phyloP scores from a whole-genome alignment of 2,329 filamentous ascomycete species.

The Cercospora canescens region DNA sequence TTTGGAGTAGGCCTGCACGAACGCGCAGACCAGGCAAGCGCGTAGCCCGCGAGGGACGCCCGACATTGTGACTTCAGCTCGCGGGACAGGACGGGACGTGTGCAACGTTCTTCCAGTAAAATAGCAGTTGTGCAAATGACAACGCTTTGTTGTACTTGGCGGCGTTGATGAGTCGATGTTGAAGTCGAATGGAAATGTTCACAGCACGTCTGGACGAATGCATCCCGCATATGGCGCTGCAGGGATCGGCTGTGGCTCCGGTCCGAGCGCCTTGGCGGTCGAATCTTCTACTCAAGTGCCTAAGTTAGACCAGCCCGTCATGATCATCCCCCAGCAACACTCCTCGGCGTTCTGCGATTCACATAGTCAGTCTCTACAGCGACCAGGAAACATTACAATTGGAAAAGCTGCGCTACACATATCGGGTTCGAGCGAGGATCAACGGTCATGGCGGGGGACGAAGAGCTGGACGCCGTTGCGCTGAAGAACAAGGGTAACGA shows the following conservation, averaged over 20 bases:
- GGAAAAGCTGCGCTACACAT: neutral
- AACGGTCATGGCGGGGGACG: slow-evolving; percentile 31
- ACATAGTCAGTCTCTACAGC: slow-evolving; percentile 11
- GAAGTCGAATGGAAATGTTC: neutral
- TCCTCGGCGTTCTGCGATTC: neutral
- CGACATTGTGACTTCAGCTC: slow-evolving; percentile 37
- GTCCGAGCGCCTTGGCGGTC: neutral
- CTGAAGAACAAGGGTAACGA: slow-evolving; percentile 95
- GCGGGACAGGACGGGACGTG: neutral
- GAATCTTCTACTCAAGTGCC: neutral
- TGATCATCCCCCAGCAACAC: neutral
- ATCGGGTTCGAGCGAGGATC: neutral
- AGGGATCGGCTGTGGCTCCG: neutral
- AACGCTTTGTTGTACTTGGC: neutral
- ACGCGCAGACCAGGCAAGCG: slow-evolving; percentile 80
- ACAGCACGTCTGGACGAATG: neutral
- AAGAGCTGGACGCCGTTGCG: slow-evolving; percentile 64
- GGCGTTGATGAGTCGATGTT: neutral
- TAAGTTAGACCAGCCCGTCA: neutral
- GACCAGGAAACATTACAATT: neutral
- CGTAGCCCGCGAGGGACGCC: slow-evolving; percentile 74
- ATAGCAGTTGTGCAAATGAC: neutral
- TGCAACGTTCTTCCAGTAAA: neutral
- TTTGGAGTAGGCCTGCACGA: slow-evolving; percentile 79
- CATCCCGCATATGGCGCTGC: neutral